These are phyloP conservation scores for Suillus discolor DNA, from an alignment of 768 basidiomycete species.

Conservation along the genomic window DNA sequence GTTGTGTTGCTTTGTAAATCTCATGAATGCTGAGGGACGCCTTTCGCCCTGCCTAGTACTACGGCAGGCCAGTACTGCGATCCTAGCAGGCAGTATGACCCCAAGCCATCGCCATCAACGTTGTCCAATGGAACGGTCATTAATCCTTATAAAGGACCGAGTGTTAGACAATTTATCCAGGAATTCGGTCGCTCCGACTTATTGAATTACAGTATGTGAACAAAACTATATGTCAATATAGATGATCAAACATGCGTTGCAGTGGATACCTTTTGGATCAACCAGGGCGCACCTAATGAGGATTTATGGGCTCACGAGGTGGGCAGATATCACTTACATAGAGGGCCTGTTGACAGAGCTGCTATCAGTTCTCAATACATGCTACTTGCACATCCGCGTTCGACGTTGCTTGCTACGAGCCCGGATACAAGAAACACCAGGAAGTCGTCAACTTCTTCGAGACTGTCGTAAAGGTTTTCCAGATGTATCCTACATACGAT, in stretches of 20 bases:
- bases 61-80: constrained; percentile 72
- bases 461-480: constrained; percentile 58
- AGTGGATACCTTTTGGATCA: constrained; percentile 78
- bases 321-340: background rate
- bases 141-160: constrained; percentile 58
- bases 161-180: constrained; percentile 60
- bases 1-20: constrained; percentile 1
- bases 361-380: constrained; percentile 61
- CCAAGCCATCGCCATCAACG: constrained; percentile 51
- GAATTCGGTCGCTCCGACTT: constrained; percentile 57
- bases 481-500: constrained; percentile 66
- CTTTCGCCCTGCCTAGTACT: constrained; percentile 33
- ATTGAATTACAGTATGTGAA: constrained; percentile 52
- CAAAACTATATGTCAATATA: background rate
- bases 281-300: constrained; percentile 58
- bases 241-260: background rate
- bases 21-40: background rate
- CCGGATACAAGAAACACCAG: constrained; percentile 58
- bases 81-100: constrained; percentile 59
- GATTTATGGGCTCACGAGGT: constrained; percentile 77
- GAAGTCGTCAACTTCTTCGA: constrained; percentile 75
- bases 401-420: constrained; percentile 68
- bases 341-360: background rate
- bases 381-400: constrained; percentile 80
- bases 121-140: constrained; percentile 55